phyloP scores from a whole-genome alignment of 768 basidiomycete species.

The Russula griseocarnosa region DNA sequence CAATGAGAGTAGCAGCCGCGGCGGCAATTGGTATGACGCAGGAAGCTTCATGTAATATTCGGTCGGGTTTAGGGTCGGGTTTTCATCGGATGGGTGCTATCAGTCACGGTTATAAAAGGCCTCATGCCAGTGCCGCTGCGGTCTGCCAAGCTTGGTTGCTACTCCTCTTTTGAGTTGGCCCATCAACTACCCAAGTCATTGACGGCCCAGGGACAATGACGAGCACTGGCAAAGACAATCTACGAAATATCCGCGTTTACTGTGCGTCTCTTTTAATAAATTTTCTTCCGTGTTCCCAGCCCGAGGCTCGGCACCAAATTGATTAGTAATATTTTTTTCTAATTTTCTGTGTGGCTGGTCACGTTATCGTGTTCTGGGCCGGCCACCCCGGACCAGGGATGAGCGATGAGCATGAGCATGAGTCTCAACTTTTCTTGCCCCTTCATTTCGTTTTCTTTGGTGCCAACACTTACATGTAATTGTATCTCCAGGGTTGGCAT shows the following conservation, averaged over 20 bases:
- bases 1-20: not conserved
- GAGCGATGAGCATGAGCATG: too few relatives aligned
- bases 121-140: not conserved
- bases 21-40: not conserved
- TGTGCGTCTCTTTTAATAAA: conserved; percentile 49
- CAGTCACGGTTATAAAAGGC: not conserved
- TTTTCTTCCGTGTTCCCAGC: too few relatives aligned
- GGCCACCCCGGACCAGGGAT: too few relatives aligned
- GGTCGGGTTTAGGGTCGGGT: too few relatives aligned
- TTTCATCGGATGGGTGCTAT: not conserved
- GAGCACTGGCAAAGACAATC: conserved; percentile 19
- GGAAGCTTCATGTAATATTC: not conserved
- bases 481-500: conserved; percentile 54
- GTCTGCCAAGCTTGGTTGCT: not conserved
- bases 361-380: too few relatives aligned
- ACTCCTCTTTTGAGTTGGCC: not conserved
- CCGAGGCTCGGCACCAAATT: too few relatives aligned
- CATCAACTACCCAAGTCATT: too few relatives aligned
- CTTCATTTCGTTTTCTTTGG: too few relatives aligned
- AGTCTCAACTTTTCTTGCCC: too few relatives aligned
- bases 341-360: too few relatives aligned
- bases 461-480: not conserved
- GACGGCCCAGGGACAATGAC: too few relatives aligned
- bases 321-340: too few relatives aligned
- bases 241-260: conserved; percentile 63